phyloP scores from a whole-genome alignment of 2,329 filamentous ascomycete species.

The Sporothrix dimorphospora region DNA sequence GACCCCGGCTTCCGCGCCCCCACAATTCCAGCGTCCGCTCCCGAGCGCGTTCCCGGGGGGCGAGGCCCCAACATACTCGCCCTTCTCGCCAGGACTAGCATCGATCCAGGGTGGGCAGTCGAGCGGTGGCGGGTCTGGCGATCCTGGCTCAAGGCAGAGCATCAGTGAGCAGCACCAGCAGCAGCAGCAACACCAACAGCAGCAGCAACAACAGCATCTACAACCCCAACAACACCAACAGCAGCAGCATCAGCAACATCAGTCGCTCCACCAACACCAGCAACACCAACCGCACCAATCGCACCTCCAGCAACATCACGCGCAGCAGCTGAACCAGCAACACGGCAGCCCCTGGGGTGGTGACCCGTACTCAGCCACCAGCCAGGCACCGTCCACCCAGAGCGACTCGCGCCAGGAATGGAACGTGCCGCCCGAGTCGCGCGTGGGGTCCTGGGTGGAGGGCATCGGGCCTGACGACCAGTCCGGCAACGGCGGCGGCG shows the following conservation, averaged over 20 bases:
- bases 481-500: slow-evolving; percentile 25
- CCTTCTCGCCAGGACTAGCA: slow-evolving; percentile 40
- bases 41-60: slow-evolving; percentile 39
- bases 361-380: slow-evolving; percentile 48
- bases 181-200: background rate
- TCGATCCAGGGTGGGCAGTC: slow-evolving; percentile 19
- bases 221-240: background rate
- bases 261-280: background rate
- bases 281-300: slow-evolving; percentile 14
- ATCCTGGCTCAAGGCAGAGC: slow-evolving; percentile 39
- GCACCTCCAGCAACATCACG: slow-evolving; percentile 17
- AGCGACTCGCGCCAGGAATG: slow-evolving; percentile 55
- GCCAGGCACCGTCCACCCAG: slow-evolving; percentile 50
- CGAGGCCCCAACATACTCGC: slow-evolving; percentile 39
- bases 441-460: slow-evolving; percentile 57
- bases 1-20: slow-evolving; percentile 34
- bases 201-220: background rate
- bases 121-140: slow-evolving; percentile 41
- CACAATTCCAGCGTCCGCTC: slow-evolving; percentile 38
- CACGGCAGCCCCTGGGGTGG: slow-evolving; percentile 51
- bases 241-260: slow-evolving; percentile 38
- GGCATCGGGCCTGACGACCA: slow-evolving; percentile 39
- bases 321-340: slow-evolving; percentile 35
- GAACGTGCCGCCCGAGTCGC: slow-evolving; percentile 49
- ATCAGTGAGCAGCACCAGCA: slow-evolving; percentile 38